Evolutionary conservation across 2,329 filamentous ascomycete species (phyloP).

Genomic region (Colletotrichum sp.): DNA sequence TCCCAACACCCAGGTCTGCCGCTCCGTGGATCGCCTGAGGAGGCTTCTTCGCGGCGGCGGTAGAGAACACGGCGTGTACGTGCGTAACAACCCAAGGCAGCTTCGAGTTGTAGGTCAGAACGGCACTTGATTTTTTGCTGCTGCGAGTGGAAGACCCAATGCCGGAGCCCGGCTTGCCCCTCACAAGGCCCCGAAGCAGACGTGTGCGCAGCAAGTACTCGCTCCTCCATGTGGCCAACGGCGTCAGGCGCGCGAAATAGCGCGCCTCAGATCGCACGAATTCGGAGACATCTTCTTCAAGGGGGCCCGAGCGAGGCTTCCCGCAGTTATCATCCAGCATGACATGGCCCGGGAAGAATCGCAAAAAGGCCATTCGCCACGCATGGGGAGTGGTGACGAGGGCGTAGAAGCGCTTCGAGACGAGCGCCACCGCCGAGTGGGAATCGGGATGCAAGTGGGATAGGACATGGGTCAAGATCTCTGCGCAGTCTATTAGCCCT

Average conservation of each 20-base stretch:
- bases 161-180: conserved; percentile 77
- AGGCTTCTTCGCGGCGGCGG: conserved; percentile 65
- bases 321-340: conserved; percentile 45
- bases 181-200: conserved; percentile 78
- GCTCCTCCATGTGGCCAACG: conserved; percentile 90
- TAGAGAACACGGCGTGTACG: conserved; percentile 76
- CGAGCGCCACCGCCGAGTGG: conserved; percentile 80
- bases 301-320: conserved; percentile 40
- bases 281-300: conserved; percentile 54
- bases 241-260: conserved; percentile 81
- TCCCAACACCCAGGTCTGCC: conserved; percentile 78
- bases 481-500: conserved; percentile 49
- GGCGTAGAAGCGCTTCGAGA: conserved; percentile 85
- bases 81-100: conserved; percentile 80
- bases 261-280: conserved; percentile 74
- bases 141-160: conserved; percentile 57
- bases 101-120: conserved; percentile 86
- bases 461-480: conserved; percentile 89
- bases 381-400: conserved; percentile 91
- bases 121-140: conserved; percentile 70
- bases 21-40: conserved; percentile 85
- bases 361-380: conserved; percentile 91
- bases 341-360: conserved; percentile 83
- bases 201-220: conserved; percentile 92
- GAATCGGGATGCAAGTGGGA: conserved; percentile 89